Base-by-base conservation (phyloP, 75 land plant species). In the Selaginella tamariscina region DNA sequence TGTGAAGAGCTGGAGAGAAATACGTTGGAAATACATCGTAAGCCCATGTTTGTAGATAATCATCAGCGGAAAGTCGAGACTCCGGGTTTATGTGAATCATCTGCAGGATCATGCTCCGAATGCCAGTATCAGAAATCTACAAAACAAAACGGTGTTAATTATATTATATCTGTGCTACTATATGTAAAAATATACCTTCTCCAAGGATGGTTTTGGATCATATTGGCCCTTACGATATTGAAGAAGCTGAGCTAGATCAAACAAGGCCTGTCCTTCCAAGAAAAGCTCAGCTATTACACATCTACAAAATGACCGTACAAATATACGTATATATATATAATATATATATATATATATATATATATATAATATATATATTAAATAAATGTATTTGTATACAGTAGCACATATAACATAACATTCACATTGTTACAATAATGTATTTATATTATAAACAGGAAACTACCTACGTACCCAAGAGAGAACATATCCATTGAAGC, bases 61-160 rank as follows among this genome's bases (percentile, higher is more conserved):
- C 80, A 30, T 85, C 97, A 73, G 89, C 82, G 60, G 99, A 83
- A 0, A 84, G 75, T 18, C 99, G 77, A 56, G 74, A 68, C 54
- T 84, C 87, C 39, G 97, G 97, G 64, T 82, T 82, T 69, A 95
- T 56, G 69, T 95, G 92, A 63, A 95, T 91, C 99, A 95, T 95
- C 69, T 95, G 97, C 66, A 84, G 79, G 66, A 95, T 88, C 93
- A 95, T 91, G 33, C 77, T 80, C 55, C 86, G 86, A 23, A 95
- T 80, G 59, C 86, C 97, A 65, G 70, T 59, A 86, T 95, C 99
- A 54, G 80, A 83, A 63, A 95, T 88, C 99, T 95, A 78, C 74
- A 39, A 60, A 56, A 1, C 31, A 71, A n/a, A n/a, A n/a, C n/a
- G n/a, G n/a, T n/a, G n/a, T n/a, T n/a, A n/a, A n/a, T n/a, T n/a